Evolutionary conservation across 192 early-diverging fungal genomes (phyloP), one percentile per base, ranked within the genome.

Genomic region (Spizellomyces sp.): DNA sequence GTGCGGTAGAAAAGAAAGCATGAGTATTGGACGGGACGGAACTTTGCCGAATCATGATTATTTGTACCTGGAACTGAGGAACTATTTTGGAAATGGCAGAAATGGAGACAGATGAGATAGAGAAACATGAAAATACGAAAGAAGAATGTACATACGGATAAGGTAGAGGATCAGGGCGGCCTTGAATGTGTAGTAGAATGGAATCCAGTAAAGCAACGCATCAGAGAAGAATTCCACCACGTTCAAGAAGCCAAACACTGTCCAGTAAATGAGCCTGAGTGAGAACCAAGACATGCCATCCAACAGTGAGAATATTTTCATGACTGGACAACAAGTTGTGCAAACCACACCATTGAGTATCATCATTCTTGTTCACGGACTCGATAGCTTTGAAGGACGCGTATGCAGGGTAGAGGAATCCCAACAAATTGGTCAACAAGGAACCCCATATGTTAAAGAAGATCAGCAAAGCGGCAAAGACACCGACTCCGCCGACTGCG

Each of bases 161-260:
- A 96, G 85, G 90, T 92, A 99, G 60, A 96, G 75, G 69, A 96
- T 81, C 67, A 98, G 85, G 9, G 88, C 75, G n/a, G 94, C 89
- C 86, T 99, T 99, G 83, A 97, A 84, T 50, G 90, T 77, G 77
- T 93, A 96, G 85, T 96, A 99, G 82, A 99, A 95, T 21, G 94
- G 94, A 68, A 95, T 76, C 94, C 96, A 99, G 87, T 94, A 93
- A 43, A 96, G 80, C 9, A 99, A 59, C 58, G 90, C 50, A 59
- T 96, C 93, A n/a, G 89, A 84, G 70, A 98, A 97, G 83, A 92
- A 95, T 87, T 98, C 95, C 62, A 90, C 36, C 45, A 91, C 83
- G 66, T 93, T 93, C 61, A 95, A 80, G 76, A 96, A 89, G 41
- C 92, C 96, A 82, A 91, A 95, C 9, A 99, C 93, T 42, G 87